These are phyloP conservation scores for Odontarrhena argentea DNA, from an alignment of 345 rosid genomes.

Conservation along the genomic window DNA sequence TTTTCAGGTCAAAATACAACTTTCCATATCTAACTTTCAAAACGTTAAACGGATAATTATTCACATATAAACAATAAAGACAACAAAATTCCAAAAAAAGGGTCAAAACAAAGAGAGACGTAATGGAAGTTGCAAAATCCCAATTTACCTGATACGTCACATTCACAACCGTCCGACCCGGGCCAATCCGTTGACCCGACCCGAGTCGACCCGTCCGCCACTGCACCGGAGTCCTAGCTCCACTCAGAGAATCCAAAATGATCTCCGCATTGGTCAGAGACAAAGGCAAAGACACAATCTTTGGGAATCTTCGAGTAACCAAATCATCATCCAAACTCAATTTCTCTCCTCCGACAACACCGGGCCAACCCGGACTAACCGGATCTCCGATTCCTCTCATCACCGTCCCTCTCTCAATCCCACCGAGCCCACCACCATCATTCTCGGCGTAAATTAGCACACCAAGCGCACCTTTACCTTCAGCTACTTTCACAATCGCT, in stretches of 20 bases:
- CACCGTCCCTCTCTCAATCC: slow-evolving; percentile 92
- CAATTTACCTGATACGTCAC: slow-evolving; percentile 70
- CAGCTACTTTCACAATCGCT: slow-evolving; percentile 63
- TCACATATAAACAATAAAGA: neutral
- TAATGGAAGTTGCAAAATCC: slow-evolving; percentile 24
- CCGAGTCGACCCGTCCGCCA: slow-evolving; percentile 55
- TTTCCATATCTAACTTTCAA: slow-evolving; percentile 4
- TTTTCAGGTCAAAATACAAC: neutral
- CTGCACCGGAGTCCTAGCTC: slow-evolving; percentile 54
- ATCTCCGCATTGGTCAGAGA: slow-evolving; percentile 64
- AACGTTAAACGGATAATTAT: slow-evolving; percentile 7
- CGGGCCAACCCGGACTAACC: slow-evolving; percentile 87
- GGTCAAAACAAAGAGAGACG: neutral
- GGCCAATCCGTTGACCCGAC: slow-evolving; percentile 57
- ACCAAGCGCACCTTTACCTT: slow-evolving; percentile 68
- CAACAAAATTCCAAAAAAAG: slow-evolving; percentile 10
- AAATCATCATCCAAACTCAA: slow-evolving; percentile 58
- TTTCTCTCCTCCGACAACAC: slow-evolving; percentile 69
- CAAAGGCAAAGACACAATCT: slow-evolving; percentile 79
- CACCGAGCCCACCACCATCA: slow-evolving; percentile 54
- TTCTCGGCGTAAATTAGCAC: slow-evolving; percentile 73
- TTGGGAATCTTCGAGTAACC: slow-evolving; percentile 65
- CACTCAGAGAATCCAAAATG: slow-evolving; percentile 67
- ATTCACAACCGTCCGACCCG: slow-evolving; percentile 70
- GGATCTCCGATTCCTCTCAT: slow-evolving; percentile 98